A percentile compares a stretch with the other conserved stretches of the same genome.
Conservation (phyloP, 768 basidiomycete species). For the Termitomyces sp. region DNA sequence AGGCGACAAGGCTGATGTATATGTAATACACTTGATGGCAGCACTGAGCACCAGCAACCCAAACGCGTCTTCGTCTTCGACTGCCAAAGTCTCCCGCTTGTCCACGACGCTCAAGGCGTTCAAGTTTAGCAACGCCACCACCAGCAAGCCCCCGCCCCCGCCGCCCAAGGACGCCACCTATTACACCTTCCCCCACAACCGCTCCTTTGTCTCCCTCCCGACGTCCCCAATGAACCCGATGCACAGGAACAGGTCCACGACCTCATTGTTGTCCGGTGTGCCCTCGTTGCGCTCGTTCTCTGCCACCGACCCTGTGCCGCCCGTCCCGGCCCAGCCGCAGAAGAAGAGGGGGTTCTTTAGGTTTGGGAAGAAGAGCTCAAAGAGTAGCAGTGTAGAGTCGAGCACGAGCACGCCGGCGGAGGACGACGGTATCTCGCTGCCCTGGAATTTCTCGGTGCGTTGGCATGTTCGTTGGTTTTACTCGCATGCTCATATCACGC, state of each 20-base stretch:
- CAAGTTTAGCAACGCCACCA: slow-evolving; percentile 26
- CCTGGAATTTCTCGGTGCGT: slow-evolving; percentile 75
- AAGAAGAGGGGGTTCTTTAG: slow-evolving; percentile 38
- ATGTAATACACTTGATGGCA: slow-evolving; percentile 12
- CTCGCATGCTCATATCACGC: background rate
- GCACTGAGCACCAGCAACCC: slow-evolving; percentile 19
- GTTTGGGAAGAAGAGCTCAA: slow-evolving; percentile 34
- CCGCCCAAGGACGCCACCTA: slow-evolving; percentile 55
- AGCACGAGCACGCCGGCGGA: slow-evolving; percentile 26
- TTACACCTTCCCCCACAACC: slow-evolving; percentile 41
- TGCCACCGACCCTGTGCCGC: slow-evolving; percentile 12
- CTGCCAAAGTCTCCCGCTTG: slow-evolving; percentile 26
- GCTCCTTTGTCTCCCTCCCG: slow-evolving; percentile 40
- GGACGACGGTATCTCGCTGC: slow-evolving; percentile 62
- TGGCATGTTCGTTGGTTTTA: background rate
- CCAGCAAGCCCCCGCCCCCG: slow-evolving; percentile 39
- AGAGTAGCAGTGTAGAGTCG: slow-evolving; percentile 16
- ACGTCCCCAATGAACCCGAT: slow-evolving; percentile 38
- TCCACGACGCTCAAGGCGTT: slow-evolving; percentile 29
- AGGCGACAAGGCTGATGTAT: background rate
- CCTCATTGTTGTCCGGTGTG: slow-evolving; percentile 29
- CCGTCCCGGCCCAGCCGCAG: slow-evolving; percentile 21
- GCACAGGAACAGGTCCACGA: slow-evolving; percentile 27
- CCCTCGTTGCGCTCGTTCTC: slow-evolving; percentile 19
- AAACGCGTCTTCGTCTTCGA: slow-evolving; percentile 10